Evolutionary conservation across 306 rosid genomes (phyloP).

Genomic region (Dryas octopetala): DNA sequence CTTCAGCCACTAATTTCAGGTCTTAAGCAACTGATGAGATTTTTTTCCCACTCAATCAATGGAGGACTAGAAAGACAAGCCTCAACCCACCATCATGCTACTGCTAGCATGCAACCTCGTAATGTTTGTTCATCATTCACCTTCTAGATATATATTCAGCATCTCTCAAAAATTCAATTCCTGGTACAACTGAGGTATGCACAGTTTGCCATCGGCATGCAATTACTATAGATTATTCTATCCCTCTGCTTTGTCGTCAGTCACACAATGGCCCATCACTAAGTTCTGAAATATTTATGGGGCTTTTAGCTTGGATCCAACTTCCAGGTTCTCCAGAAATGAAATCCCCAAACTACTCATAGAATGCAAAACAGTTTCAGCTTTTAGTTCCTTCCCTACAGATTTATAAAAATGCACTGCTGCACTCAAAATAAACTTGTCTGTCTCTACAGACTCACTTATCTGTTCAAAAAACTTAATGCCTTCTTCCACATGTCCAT

Average conservation of each 20-base stretch:
- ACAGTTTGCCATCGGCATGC: not conserved
- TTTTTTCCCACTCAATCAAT: not conserved
- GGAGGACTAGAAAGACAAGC: not conserved
- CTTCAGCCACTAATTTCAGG: not conserved
- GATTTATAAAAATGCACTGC: slow-evolving; percentile 68
- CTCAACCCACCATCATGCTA: not conserved
- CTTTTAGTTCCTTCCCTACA: slow-evolving; percentile 53
- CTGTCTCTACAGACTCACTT: slow-evolving; percentile 40
- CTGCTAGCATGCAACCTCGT: slow-evolving; percentile 1
- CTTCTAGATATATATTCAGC: not conserved
- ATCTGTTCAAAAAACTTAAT: slow-evolving; percentile 57
- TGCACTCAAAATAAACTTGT: slow-evolving; percentile 74
- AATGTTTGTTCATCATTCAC: not conserved
- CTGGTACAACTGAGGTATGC: not conserved
- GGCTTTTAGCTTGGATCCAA: slow-evolving; percentile 47
- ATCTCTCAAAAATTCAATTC: not conserved
- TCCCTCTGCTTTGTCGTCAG: not conserved
- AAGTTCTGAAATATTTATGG: slow-evolving; percentile 8
- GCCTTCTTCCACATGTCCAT: slow-evolving; percentile 60
- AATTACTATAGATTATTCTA: not conserved
- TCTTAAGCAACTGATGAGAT: not conserved
- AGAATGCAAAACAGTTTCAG: slow-evolving; percentile 49
- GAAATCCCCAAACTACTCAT: slow-evolving; percentile 51
- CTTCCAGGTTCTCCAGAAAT: slow-evolving; percentile 59
- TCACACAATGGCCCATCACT: not conserved